These are phyloP conservation scores for Penicillium goetzii DNA, from an alignment of 495 filamentous ascomycete genomes.

Conservation along the genomic window DNA sequence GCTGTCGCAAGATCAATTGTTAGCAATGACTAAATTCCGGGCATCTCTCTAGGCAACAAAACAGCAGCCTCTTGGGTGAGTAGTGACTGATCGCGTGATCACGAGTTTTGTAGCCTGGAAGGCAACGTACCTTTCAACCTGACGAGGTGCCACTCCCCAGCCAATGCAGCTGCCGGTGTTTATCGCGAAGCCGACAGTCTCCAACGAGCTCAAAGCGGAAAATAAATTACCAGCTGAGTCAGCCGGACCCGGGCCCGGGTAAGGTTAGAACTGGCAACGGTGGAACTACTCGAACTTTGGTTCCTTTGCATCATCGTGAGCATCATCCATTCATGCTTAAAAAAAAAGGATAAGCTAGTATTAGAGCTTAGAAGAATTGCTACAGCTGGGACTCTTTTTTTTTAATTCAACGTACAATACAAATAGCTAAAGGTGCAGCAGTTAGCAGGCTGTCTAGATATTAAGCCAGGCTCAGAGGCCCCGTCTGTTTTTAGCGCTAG, in stretches of 20 bases:
- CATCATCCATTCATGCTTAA: constrained; percentile 35
- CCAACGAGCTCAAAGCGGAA: background rate
- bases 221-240: constrained; percentile 33
- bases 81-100: background rate
- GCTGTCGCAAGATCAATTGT: background rate
- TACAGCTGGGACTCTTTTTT: background rate
- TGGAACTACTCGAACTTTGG: constrained; percentile 14
- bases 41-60: background rate
- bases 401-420: background rate
- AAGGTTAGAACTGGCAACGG: background rate
- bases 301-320: constrained; percentile 43
- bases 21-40: background rate
- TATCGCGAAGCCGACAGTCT: constrained; percentile 10
- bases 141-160: background rate
- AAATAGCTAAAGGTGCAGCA: too few species aligned
- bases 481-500: constrained; percentile 15
- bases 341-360: background rate
- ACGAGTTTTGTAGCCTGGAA: background rate
- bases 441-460: background rate
- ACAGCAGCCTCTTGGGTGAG: background rate
- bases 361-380: background rate
- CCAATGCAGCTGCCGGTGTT: constrained; percentile 10
- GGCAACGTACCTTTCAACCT: background rate
- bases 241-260: constrained; percentile 24
- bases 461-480: background rate